Evolutionary conservation across 2,329 filamentous ascomycete genomes (phyloP).

Genomic region (Verticillium alfalfae): DNA sequence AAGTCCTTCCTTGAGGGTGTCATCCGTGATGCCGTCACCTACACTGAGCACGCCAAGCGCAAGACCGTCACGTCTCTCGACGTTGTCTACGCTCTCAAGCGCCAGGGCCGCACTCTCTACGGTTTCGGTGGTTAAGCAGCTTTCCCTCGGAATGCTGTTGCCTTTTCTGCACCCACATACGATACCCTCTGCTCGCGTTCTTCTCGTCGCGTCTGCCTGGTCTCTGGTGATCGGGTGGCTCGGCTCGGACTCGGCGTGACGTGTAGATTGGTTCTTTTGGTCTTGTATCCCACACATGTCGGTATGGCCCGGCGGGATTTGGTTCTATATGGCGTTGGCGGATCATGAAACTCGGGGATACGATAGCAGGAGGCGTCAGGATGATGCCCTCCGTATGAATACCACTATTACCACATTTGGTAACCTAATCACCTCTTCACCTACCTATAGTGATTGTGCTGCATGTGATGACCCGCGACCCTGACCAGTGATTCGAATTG

Average conservation of each 20-base stretch:
- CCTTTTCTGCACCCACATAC: background rate
- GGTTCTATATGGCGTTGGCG: slow-evolving; percentile 1
- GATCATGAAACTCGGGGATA: slow-evolving; percentile 1
- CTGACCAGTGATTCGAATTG: background rate
- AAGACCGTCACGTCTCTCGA: slow-evolving; percentile 71
- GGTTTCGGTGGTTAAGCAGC: slow-evolving; percentile 76
- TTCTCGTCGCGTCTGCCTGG: background rate
- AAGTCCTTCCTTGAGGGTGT: slow-evolving; percentile 75
- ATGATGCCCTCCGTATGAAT: slow-evolving; percentile 2
- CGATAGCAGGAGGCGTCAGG: slow-evolving; percentile 1
- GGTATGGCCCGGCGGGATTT: background rate
- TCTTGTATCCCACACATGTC: background rate
- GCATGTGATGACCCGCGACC: background rate
- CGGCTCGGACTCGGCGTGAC: background rate
- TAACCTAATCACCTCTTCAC: background rate
- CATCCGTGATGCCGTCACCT: slow-evolving; percentile 72
- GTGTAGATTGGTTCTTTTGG: background rate
- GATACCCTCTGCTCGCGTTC: background rate
- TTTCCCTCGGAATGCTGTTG: background rate
- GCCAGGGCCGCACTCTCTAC: slow-evolving; percentile 73
- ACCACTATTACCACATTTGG: background rate
- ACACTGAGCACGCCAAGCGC: slow-evolving; percentile 76
- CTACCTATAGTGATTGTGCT: background rate
- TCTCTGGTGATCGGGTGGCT: background rate
- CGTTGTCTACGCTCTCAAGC: slow-evolving; percentile 63